Evolutionary conservation across 1,284 basidiomycete genomes (phyloP).

Genomic region (Cryptococcus deneoformans): DNA sequence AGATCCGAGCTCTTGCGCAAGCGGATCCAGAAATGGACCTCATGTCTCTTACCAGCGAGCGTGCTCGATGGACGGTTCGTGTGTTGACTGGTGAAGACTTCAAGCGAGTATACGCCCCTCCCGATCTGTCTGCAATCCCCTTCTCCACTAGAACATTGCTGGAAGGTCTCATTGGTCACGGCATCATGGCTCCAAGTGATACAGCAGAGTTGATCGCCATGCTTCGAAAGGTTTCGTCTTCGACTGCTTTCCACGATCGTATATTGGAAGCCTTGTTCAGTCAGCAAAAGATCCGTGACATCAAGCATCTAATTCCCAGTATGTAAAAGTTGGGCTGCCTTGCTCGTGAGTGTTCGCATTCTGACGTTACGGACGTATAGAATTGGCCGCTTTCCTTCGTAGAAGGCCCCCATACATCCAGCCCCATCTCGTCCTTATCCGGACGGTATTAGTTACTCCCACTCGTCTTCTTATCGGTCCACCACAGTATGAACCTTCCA

Average conservation of each 20-base stretch:
- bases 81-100: constrained; percentile 10
- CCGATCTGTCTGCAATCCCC: constrained; percentile 22
- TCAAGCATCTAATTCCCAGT: constrained; percentile 25
- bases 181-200: constrained; percentile 37
- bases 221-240: constrained; percentile 18
- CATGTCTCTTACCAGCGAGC: constrained; percentile 16
- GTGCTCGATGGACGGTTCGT: not conserved
- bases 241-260: constrained; percentile 27
- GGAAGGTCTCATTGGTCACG: constrained; percentile 46
- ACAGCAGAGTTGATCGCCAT: constrained; percentile 17
- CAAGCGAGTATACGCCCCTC: constrained; percentile 16
- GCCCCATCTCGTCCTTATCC: constrained; percentile 40
- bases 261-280: constrained; percentile 42
- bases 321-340: not conserved
- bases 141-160: constrained; percentile 41
- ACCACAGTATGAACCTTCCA: constrained; percentile 43
- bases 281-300: constrained; percentile 39
- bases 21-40: constrained; percentile 34
- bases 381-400: constrained; percentile 22
- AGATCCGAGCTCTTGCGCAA: constrained; percentile 23
- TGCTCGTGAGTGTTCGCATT: not conserved
- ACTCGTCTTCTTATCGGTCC: constrained; percentile 46
- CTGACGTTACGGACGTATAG: constrained; percentile 7
- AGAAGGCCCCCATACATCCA: constrained; percentile 6
- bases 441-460: constrained; percentile 45